These are phyloP conservation scores for Cordyceps pruinosa DNA, from an alignment of 2,329 filamentous ascomycete species.

Conservation along the genomic window DNA sequence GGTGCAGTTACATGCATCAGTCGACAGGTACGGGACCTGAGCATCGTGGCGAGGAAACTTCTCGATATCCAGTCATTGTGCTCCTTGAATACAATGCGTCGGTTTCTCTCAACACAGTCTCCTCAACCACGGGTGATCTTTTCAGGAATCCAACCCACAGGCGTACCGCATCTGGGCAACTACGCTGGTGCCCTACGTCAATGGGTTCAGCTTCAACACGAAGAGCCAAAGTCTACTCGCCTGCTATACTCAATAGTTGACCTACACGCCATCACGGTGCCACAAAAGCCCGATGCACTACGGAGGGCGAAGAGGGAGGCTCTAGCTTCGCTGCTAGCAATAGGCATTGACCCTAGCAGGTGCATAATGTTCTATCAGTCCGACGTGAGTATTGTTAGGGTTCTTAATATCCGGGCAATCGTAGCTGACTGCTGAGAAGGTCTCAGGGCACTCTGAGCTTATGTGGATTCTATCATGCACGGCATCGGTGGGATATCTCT, in stretches of 20 bases:
- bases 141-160: constrained; percentile 95
- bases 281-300: constrained; percentile 57
- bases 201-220: constrained; percentile 72
- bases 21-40: background rate
- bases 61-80: background rate
- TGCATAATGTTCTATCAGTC: constrained; percentile 80
- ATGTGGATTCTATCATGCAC: constrained; percentile 97
- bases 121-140: constrained; percentile 55
- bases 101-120: constrained; percentile 3
- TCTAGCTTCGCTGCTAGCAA: constrained; percentile 72
- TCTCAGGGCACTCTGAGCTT: constrained; percentile 75
- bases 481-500: constrained; percentile 87
- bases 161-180: constrained; percentile 89
- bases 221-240: constrained; percentile 49
- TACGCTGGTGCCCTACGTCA: constrained; percentile 83
- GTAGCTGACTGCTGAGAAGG: constrained; percentile 26
- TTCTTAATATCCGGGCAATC: background rate
- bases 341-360: constrained; percentile 73
- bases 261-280: constrained; percentile 82
- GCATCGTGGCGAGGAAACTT: background rate
- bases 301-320: constrained; percentile 62
- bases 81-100: constrained; percentile 7
- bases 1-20: too few relatives aligned
- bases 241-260: constrained; percentile 87
- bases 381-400: constrained; percentile 42